Percentiles rank a stretch among this genome's conserved stretches.
phyloP scores from a whole-genome alignment of 1,139 yeast genomes.

The Scheffersomyces lignicola region DNA sequence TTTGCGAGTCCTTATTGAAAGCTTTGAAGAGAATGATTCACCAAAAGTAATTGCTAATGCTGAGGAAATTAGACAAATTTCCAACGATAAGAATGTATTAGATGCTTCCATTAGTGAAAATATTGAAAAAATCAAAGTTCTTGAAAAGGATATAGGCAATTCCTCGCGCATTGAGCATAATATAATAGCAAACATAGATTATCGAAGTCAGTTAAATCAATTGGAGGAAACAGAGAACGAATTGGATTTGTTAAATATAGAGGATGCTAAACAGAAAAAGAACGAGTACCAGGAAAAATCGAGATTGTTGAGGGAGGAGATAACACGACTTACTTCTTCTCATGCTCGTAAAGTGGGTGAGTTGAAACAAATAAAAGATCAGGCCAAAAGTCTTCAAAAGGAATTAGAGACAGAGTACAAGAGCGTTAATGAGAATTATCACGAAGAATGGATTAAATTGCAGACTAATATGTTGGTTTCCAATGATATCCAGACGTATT shows the following conservation, averaged over 20 bases:
- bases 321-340: conserved; percentile 60
- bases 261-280: conserved; percentile 65
- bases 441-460: conserved; percentile 70
- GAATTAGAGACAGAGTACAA: conserved; percentile 74
- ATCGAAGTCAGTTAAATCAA: conserved; percentile 29
- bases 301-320: conserved; percentile 49
- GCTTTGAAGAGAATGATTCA: conserved; percentile 22
- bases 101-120: conserved; percentile 25
- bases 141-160: conserved; percentile 35
- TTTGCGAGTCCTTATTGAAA: conserved; percentile 13
- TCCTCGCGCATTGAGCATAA: conserved; percentile 37
- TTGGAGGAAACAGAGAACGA: conserved; percentile 27
- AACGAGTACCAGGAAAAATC: conserved; percentile 65
- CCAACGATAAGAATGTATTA: conserved; percentile 9
- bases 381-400: conserved; percentile 50
- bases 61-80: conserved; percentile 11
- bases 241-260: conserved; percentile 39
- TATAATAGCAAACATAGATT: conserved; percentile 42
- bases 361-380: conserved; percentile 77
- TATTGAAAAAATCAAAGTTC: conserved; percentile 15
- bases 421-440: conserved; percentile 62
- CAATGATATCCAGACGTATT: conserved; percentile 79
- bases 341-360: conserved; percentile 85
- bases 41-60: conserved; percentile 19
- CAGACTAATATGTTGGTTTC: conserved; percentile 80